Percentiles rank a stretch among this genome's conserved stretches.
These are phyloP conservation scores for Saxophila tyrrhenica DNA, from an alignment of 495 filamentous ascomycete genomes.

Conservation along the genomic window DNA sequence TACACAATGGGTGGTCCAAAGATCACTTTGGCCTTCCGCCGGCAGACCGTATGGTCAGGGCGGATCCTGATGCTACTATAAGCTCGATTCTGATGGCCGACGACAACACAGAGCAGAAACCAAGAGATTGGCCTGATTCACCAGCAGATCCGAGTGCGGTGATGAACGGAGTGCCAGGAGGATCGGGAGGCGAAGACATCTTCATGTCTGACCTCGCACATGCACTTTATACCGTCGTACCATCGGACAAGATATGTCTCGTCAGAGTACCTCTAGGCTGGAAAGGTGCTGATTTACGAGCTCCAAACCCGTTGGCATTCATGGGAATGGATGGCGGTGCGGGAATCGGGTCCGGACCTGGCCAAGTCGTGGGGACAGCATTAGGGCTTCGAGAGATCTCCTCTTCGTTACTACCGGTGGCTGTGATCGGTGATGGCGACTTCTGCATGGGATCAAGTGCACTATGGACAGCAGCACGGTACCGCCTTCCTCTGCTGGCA, in stretches of 20 bases:
- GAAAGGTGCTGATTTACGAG: slow-evolving; percentile 11
- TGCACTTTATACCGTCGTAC: slow-evolving; percentile 11
- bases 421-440: slow-evolving; percentile 21
- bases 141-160: not conserved
- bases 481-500: slow-evolving; percentile 14
- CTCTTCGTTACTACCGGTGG: slow-evolving; percentile 8
- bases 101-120: not conserved
- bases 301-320: slow-evolving; percentile 17
- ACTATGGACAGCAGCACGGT: slow-evolving; percentile 17
- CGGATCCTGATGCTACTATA: slow-evolving; percentile 15
- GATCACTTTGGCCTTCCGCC: slow-evolving; percentile 19
- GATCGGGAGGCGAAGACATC: not conserved
- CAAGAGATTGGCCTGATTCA: not conserved
- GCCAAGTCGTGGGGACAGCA: slow-evolving; percentile 18
- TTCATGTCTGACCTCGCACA: slow-evolving; percentile 10
- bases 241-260: slow-evolving; percentile 17
- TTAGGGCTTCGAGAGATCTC: slow-evolving; percentile 14
- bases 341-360: slow-evolving; percentile 17
- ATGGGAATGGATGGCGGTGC: slow-evolving; percentile 20
- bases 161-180: not conserved
- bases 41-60: slow-evolving; percentile 11
- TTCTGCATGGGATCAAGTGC: slow-evolving; percentile 20
- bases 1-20: slow-evolving; percentile 24
- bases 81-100: slow-evolving; percentile 3
- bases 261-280: slow-evolving; percentile 18